Conservation (phyloP, 495 filamentous ascomycete genomes). For the Parmelia sp. region DNA sequence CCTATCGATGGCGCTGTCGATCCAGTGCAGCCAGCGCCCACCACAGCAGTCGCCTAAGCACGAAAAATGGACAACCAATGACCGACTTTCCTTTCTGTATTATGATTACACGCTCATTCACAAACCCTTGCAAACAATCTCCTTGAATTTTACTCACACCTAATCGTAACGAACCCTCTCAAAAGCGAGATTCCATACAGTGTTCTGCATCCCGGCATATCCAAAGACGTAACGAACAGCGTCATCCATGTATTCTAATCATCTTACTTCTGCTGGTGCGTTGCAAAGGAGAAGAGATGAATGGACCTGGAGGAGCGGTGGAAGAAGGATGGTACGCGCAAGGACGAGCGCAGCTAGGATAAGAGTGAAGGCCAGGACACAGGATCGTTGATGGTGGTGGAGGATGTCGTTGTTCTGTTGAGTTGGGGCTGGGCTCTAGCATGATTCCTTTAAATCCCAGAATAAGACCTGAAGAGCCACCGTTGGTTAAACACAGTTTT, state of each 20-base stretch:
- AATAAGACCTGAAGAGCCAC: constrained; percentile 11
- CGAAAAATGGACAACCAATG: constrained; percentile 6
- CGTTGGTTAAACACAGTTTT: constrained; percentile 14
- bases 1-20: constrained; percentile 42
- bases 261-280: constrained; percentile 21
- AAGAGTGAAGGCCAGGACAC: constrained; percentile 8
- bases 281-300: constrained; percentile 29
- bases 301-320: constrained; percentile 24
- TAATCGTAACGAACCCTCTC: constrained; percentile 19
- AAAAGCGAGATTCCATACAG: constrained; percentile 18
- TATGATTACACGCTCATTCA: constrained; percentile 26
- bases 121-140: neutral
- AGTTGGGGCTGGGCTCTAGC: constrained; percentile 4
- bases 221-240: constrained; percentile 21
- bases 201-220: constrained; percentile 21
- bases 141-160: constrained; percentile 5
- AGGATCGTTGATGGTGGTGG: constrained; percentile 9
- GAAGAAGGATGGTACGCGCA: constrained; percentile 21
- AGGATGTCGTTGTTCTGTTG: constrained; percentile 1
- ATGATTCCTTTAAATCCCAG: constrained; percentile 6
- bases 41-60: constrained; percentile 52
- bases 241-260: constrained; percentile 23
- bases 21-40: constrained; percentile 39
- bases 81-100: constrained; percentile 25
- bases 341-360: constrained; percentile 14